A percentile compares a stretch with the other conserved stretches of the same genome.
phyloP scores from a whole-genome alignment of 331 rosid species.

The Acacia pycnantha region DNA sequence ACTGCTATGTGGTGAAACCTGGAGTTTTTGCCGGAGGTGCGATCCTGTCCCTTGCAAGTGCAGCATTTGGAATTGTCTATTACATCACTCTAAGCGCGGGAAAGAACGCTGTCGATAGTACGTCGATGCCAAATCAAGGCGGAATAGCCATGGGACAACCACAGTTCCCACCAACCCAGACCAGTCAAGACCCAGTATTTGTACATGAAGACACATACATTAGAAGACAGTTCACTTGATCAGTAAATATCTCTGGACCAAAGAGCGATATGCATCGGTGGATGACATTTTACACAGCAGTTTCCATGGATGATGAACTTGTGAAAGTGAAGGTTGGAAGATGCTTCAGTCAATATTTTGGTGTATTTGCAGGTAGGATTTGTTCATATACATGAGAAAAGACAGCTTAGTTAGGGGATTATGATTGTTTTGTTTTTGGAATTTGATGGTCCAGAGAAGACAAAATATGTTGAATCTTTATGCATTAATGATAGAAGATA shows the following conservation, averaged over 20 bases:
- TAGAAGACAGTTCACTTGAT: constrained; percentile 78
- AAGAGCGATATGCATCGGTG: not conserved
- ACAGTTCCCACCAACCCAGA: constrained; percentile 49
- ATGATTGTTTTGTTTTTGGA: constrained; percentile 1
- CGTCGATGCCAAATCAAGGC: constrained; percentile 45
- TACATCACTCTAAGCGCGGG: constrained; percentile 46
- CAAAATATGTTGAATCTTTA: not conserved
- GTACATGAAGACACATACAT: constrained; percentile 88
- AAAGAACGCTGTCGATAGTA: constrained; percentile 41
- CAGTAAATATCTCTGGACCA: not conserved
- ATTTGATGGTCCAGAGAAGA: constrained; percentile 12
- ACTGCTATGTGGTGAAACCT: constrained; percentile 85
- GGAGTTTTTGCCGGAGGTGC: constrained; percentile 80
- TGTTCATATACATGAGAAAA: not conserved
- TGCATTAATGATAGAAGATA: not conserved
- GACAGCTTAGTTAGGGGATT: constrained; percentile 13
- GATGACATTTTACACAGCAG: not conserved
- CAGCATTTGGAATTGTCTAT: constrained; percentile 59
- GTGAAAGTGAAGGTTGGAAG: not conserved
- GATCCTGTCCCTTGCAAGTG: constrained; percentile 54
- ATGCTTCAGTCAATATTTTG: not conserved
- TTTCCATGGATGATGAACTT: not conserved
- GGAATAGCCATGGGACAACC: constrained; percentile 87
- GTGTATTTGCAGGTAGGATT: constrained; percentile 10
- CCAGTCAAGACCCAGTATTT: constrained; percentile 65